A percentile compares a stretch with the other conserved stretches of the same genome.
phyloP scores from a whole-genome alignment of 2,329 filamentous ascomycete genomes.

The Cytospora chrysosperma region DNA sequence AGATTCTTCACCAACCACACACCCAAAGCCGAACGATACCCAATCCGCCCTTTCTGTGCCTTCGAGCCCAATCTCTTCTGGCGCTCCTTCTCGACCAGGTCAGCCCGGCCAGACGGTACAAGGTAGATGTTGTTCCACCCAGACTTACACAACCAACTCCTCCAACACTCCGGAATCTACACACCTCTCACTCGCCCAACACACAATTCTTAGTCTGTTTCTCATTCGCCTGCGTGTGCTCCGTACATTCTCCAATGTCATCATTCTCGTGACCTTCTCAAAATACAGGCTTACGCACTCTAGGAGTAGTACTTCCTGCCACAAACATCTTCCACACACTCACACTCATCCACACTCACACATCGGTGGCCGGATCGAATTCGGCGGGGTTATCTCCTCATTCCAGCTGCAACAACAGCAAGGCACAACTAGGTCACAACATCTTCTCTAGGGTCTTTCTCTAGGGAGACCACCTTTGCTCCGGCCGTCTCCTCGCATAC shows the following conservation, averaged over 20 bases:
- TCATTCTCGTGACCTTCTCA: slow-evolving; percentile 7
- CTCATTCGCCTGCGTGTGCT: slow-evolving; percentile 8
- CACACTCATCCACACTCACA: slow-evolving; percentile 4
- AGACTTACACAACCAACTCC: slow-evolving; percentile 10
- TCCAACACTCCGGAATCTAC: background rate
- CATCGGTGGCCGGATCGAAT: slow-evolving; percentile 12
- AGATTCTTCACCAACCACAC: slow-evolving; percentile 16
- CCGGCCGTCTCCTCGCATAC: slow-evolving; percentile 44
- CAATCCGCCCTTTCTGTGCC: slow-evolving; percentile 2
- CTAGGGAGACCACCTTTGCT: slow-evolving; percentile 39
- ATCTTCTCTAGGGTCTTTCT: too few relatives aligned
- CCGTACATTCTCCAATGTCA: slow-evolving; percentile 9
- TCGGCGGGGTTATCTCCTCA: slow-evolving; percentile 17
- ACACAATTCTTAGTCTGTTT: slow-evolving; percentile 4
- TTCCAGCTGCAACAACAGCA: slow-evolving; percentile 15
- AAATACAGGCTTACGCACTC: slow-evolving; percentile 8
- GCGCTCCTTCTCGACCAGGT: slow-evolving; percentile 8
- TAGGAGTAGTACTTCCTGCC: slow-evolving; percentile 11
- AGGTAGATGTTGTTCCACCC: slow-evolving; percentile 14
- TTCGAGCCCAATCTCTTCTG: slow-evolving; percentile 18
- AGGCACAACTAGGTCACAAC: background rate
- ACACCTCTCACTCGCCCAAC: background rate
- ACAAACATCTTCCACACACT: background rate
- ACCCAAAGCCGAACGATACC: slow-evolving; percentile 16
- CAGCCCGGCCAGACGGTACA: slow-evolving; percentile 15